Conservation (phyloP, 805 yeast species). For the Candida ulmi region DNA sequence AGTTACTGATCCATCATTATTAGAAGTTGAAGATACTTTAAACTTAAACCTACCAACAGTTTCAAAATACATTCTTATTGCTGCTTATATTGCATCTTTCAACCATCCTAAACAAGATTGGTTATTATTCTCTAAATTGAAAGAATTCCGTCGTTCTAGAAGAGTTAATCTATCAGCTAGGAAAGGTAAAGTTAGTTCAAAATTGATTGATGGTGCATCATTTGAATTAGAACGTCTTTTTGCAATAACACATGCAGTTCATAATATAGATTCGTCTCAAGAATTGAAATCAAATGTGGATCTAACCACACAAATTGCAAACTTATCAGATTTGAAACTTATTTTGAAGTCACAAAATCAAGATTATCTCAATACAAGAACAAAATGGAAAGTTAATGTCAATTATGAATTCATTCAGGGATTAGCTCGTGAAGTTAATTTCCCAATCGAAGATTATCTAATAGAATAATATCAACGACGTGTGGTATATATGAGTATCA, state of each 20-base stretch:
- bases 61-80: constrained; percentile 68
- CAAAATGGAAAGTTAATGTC: constrained; percentile 76
- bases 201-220: constrained; percentile 62
- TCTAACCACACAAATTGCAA: constrained; percentile 28
- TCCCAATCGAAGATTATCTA: constrained; percentile 62
- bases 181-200: constrained; percentile 43
- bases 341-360: constrained; percentile 29
- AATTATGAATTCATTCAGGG: constrained; percentile 58
- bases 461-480: constrained; percentile 31
- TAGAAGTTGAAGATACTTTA: constrained; percentile 5
- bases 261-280: constrained; percentile 34
- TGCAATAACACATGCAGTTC: constrained; percentile 74
- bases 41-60: constrained; percentile 47
- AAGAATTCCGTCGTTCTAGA: constrained; percentile 34
- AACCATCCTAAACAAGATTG: constrained; percentile 66
- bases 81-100: constrained; percentile 80
- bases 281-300: constrained; percentile 28
- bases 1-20: constrained; percentile 12
- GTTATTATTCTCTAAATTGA: constrained; percentile 61
- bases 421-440: constrained; percentile 57
- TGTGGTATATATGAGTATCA: too few relatives aligned
- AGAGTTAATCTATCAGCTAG: constrained; percentile 33
- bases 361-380: constrained; percentile 59
- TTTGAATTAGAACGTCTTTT: constrained; percentile 76
- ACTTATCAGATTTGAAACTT: constrained; percentile 28